A percentile compares a stretch with the other conserved stretches of the same genome.
Conservation (phyloP, 331 rosid species). For the Pyrus hybrid region DNA sequence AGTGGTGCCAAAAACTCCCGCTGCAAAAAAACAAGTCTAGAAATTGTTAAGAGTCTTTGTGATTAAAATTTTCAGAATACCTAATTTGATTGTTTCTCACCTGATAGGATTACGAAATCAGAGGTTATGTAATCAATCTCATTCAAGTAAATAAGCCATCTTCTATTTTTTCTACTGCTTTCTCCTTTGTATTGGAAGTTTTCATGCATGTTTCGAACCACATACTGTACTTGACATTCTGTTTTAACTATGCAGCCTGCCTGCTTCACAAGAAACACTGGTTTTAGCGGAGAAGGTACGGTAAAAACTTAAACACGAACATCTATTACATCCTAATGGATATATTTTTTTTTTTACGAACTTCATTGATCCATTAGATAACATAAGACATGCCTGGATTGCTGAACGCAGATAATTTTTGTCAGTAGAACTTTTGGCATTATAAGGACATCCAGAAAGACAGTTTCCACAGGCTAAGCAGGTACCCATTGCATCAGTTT, state of each 20-base stretch:
- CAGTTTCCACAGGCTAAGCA: constrained; percentile 33
- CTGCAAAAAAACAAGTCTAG: neutral
- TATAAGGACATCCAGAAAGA: constrained; percentile 31
- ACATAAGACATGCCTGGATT: constrained; percentile 17
- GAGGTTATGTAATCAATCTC: constrained; percentile 23
- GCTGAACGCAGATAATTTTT: constrained; percentile 22
- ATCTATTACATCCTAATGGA: neutral
- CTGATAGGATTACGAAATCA: constrained; percentile 30
- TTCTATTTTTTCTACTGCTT: constrained; percentile 10
- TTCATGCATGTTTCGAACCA: constrained; percentile 6
- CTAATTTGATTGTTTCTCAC: constrained; percentile 7
- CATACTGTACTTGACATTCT: constrained; percentile 18
- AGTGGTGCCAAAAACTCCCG: constrained; percentile 34
- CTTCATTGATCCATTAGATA: neutral
- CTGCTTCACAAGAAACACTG: constrained; percentile 13
- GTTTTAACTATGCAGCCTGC: constrained; percentile 24
- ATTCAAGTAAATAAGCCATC: constrained; percentile 29
- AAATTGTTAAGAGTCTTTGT: neutral
- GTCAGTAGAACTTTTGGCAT: constrained; percentile 32
- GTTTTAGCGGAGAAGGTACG: neutral
- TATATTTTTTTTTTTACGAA: neutral
- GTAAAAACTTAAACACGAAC: neutral
- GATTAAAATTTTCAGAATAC: neutral
- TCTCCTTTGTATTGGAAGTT: constrained; percentile 4
- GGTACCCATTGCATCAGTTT: constrained; percentile 3